Base-by-base conservation (phyloP, 306 rosid genomes). In the Prinsepia uniflora region DNA sequence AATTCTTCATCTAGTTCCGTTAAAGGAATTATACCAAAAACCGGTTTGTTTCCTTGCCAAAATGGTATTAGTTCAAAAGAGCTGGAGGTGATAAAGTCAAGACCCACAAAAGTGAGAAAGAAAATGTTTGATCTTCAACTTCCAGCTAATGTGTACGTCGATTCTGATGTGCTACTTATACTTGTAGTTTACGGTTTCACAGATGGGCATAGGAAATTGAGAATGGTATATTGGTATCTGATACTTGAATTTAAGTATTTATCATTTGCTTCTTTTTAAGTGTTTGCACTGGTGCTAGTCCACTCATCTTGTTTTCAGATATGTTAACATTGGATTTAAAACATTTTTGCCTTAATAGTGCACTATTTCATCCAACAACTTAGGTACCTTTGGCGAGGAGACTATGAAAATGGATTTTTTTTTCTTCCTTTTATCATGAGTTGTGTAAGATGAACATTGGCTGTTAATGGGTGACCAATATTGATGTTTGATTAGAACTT, bases 91-190 rank as follows among this genome's bases (percentile, higher is more conserved):
- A 83, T 83, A 57, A 97, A 83, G 76, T 84, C 86, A 4, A 82
- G 97, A 77, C 97, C 97, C 60, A 79, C 89, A 24, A 89, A 94
- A 80, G 86, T 75, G 50, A 83, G 95, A 80, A 90, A 87, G 66
- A 90, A 78, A 84, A 84, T 76, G 77, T 85, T 94, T 81, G 98
- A 90, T 84, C 98, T 90, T 73, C 93, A 86, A 20, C 97, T 89
- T 74, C 98, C 96, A 48, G 97, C 98, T 30, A 89, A 90, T 53
- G 96, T 79, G 75, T 83, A 88, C 67, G 73, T 87, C 14, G 96
- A 94, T 79, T 71, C 90, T 1, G 97, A 90, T 39, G 98, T 53
- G 50, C 50, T 40, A 40, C 40, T 53, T 10, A 52, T 10, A 53
- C 48, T 69, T 13, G 7, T 20, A 8, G 52, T 36, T 10, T 52